A percentile compares a stretch with the other conserved stretches of the same genome.
phyloP scores from a whole-genome alignment of 768 basidiomycete species.

The Pleurotus giganteus region DNA sequence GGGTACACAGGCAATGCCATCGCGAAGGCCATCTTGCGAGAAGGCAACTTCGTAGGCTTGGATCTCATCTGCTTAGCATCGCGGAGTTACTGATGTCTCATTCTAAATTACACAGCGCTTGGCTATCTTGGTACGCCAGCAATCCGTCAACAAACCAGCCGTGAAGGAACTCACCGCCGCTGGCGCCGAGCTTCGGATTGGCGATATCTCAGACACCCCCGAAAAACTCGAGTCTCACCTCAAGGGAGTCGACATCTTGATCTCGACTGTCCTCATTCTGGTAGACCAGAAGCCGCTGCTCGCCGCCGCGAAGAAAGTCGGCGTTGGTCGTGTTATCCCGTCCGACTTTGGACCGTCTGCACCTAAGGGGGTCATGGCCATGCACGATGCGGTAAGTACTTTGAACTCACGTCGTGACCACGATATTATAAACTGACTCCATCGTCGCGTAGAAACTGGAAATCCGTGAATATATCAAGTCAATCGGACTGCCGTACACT shows the following conservation, averaged over 20 bases:
- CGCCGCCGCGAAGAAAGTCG: background rate
- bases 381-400: background rate
- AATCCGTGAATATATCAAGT: slow-evolving; percentile 3
- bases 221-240: background rate
- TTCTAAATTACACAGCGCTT: too few species aligned
- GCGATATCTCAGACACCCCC: background rate
- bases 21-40: background rate
- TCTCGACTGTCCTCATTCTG: background rate
- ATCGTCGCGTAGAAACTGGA: background rate
- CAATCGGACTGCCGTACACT: background rate
- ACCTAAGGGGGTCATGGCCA: background rate
- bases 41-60: background rate
- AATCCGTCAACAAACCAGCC: background rate
- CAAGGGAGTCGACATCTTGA: background rate
- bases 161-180: background rate
- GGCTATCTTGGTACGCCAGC: background rate
- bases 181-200: background rate
- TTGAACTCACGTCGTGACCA: background rate
- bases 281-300: slow-evolving; percentile 5
- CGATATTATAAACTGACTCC: background rate
- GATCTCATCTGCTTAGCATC: too few species aligned
- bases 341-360: slow-evolving; percentile 1
- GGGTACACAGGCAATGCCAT: background rate
- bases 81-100: background rate
- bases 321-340: slow-evolving; percentile 1